A percentile compares a stretch with the other conserved stretches of the same genome.
Evolutionary conservation across 2,329 filamentous ascomycete genomes (phyloP).

Genomic region (Cladosporium sp.): DNA sequence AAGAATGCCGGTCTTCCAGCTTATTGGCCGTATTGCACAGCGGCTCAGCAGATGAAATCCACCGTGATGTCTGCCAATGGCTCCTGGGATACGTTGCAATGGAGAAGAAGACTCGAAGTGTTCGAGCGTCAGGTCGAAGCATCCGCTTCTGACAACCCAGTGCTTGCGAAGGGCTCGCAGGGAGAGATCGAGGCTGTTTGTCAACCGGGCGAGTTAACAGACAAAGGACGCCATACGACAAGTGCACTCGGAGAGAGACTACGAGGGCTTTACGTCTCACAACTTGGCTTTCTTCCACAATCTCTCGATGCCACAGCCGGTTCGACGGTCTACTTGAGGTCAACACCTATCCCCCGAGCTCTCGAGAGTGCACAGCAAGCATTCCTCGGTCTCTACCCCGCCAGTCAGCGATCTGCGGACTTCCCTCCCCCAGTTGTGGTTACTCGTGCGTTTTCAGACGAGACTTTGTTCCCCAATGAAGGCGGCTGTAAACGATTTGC

Average conservation of each 20-base stretch:
- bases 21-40: constrained; percentile 88
- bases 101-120: constrained; percentile 73
- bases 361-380: constrained; percentile 49
- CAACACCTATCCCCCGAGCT: constrained; percentile 48
- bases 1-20: constrained; percentile 51
- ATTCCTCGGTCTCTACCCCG: constrained; percentile 47
- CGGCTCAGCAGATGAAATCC: constrained; percentile 66
- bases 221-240: constrained; percentile 47
- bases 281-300: constrained; percentile 46
- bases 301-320: constrained; percentile 35
- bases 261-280: constrained; percentile 47
- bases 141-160: constrained; percentile 39
- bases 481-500: constrained; percentile 45
- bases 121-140: constrained; percentile 59
- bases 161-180: constrained; percentile 62
- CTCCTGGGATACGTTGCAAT: constrained; percentile 57
- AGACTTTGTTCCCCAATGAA: constrained; percentile 50
- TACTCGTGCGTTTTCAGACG: constrained; percentile 42
- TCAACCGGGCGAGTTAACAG: constrained; percentile 54
- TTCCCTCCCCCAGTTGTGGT: constrained; percentile 43
- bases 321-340: constrained; percentile 41
- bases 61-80: constrained; percentile 54
- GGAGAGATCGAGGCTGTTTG: constrained; percentile 78
- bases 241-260: constrained; percentile 45
- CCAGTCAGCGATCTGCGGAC: constrained; percentile 37